Evolutionary conservation across 805 yeast species (phyloP), one percentile per base, ranked within the genome.

Genomic region (Cyberlindnera amylophila): DNA sequence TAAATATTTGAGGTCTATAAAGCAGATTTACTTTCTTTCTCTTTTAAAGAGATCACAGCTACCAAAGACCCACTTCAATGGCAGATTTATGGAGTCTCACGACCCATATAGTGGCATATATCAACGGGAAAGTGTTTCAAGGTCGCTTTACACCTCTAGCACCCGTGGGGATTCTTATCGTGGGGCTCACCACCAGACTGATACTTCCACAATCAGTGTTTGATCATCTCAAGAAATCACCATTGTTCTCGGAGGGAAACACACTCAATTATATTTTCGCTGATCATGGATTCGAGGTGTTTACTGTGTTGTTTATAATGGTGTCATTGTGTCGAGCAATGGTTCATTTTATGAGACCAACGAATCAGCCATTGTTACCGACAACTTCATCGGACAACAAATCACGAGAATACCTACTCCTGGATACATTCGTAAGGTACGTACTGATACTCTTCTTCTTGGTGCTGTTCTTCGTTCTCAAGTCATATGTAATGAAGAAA

Each of bases 241-340:
- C 32, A 13, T 8, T 42, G 7, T 35, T 53, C 32, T 37, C 47
- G 6, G 49, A 51, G 9, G n/a, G 28, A 4, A 52, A 47, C 28
- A 6, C 43, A 3, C 30, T 51, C 28, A 53, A 55, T 36, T 12
- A 31, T 8, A 3, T 53, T 6, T 53, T 53, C 40, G 56, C 51
- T 2, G 42, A 51, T 9, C 41, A 52, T 33, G 53, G 55, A 1
- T 46, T 46, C 32, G 18, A 33, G 2, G 17, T 52, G 7, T 52
- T 41, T 34, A 42, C 44, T 4, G 28, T 39, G 1, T 15, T 51
- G 2, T 54, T 41, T 27, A 12, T 45, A 1, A n/a, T 49, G 34
- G 23, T 44, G 9, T 30, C 40, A 7, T 34, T 39, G 13, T 27
- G 35, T 6, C 21, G 35, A 9, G 29, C 42, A 11, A 18, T 42